phyloP scores from a whole-genome alignment of 352 stramenopile species.

The Globisporangium heterothallicum region DNA sequence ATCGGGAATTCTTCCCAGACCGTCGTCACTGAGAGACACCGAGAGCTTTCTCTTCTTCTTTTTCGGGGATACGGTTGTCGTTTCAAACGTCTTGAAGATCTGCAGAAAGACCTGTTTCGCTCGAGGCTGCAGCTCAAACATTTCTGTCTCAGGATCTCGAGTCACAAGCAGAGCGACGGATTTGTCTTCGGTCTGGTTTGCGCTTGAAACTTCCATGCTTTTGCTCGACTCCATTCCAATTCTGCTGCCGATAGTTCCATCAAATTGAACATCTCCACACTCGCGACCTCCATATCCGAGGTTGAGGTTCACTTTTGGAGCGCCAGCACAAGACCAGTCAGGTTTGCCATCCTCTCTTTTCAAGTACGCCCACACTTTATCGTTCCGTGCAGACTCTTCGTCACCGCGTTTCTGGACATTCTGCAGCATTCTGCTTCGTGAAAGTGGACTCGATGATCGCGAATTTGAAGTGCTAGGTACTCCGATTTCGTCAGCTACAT shows the following conservation, averaged over 20 bases:
- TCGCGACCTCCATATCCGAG: conserved; percentile 40
- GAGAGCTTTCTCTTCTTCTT: conserved; percentile 47
- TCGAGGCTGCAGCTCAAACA: conserved; percentile 22
- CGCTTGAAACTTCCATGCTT: neutral
- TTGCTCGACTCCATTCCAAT: conserved; percentile 5
- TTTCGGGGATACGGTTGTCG: conserved; percentile 23
- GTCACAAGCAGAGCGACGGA: conserved; percentile 2
- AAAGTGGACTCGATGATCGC: conserved; percentile 11
- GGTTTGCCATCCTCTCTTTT: conserved; percentile 22
- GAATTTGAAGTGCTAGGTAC: conserved; percentile 5
- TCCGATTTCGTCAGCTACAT: conserved; percentile 3
- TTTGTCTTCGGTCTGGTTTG: conserved; percentile 1
- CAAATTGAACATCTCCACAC: conserved; percentile 10
- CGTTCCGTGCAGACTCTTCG: conserved; percentile 6
- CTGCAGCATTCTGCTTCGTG: neutral
- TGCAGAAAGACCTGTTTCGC: conserved; percentile 23
- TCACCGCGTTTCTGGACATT: conserved; percentile 6
- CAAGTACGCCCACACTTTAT: conserved; percentile 15
- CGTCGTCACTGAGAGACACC: neutral
- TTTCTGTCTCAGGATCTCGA: conserved; percentile 14
- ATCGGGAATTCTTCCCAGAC: neutral
- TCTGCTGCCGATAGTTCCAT: conserved; percentile 3
- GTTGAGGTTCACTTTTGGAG: conserved; percentile 41
- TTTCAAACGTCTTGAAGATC: conserved; percentile 40
- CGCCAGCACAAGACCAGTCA: conserved; percentile 27